phyloP scores from a whole-genome alignment of 345 rosid species.

The Xanthoceras sorbifolium region DNA sequence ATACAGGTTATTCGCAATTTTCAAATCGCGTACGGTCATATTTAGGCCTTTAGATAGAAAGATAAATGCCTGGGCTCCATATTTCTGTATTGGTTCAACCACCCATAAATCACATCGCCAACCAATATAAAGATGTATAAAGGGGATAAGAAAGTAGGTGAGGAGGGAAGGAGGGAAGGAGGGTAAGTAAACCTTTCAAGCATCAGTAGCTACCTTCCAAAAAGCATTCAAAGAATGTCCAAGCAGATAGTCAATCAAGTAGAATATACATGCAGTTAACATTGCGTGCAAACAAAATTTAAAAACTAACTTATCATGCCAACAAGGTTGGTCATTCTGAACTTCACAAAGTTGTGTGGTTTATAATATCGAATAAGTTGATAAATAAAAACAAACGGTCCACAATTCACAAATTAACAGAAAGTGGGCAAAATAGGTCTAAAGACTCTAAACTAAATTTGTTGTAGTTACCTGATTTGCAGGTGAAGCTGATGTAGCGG shows the following conservation, averaged over 20 bases:
- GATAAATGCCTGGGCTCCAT: not conserved
- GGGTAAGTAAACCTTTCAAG: not conserved
- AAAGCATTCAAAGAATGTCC: not conserved
- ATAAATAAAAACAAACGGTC: not conserved
- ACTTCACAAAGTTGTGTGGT: not conserved
- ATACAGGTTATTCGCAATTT: not conserved
- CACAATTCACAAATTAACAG: not conserved
- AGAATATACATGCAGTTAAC: not conserved
- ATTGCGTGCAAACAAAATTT: not conserved
- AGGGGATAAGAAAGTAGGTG: too few species aligned
- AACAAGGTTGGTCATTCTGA: not conserved
- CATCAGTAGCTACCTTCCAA: not conserved
- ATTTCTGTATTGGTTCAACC: not conserved
- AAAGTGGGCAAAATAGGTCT: not conserved
- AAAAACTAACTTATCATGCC: not conserved
- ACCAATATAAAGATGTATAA: too few species aligned
- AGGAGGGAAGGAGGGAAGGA: too few species aligned
- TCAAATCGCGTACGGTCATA: not conserved
- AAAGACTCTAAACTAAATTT: not conserved
- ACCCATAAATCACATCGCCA: too few species aligned
- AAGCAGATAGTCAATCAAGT: not conserved
- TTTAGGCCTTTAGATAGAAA: not conserved
- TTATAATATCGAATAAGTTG: not conserved
- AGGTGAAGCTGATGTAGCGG: slow-evolving; percentile 55
- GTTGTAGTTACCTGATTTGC: slow-evolving; percentile 44